Percentiles rank a stretch among this genome's conserved stretches.
Conservation (phyloP, 768 basidiomycete genomes). For the Xerocomellus chrysenteron region DNA sequence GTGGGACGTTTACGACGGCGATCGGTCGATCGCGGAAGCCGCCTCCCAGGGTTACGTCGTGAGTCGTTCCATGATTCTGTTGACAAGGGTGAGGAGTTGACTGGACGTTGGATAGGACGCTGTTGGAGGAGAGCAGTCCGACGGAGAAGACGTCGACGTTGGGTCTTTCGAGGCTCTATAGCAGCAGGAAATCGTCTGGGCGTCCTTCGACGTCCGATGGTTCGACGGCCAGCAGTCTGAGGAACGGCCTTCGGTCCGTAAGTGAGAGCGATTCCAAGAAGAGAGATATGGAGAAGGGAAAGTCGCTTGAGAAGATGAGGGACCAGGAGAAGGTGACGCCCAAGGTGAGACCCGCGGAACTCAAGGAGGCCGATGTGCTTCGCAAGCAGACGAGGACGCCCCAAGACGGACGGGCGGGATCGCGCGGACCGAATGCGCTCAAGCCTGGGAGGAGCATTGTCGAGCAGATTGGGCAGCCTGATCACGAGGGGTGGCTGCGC, state of each 20-base stretch:
- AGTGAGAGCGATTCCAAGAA: constrained; percentile 21
- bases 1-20: constrained; percentile 57
- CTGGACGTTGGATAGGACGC: constrained; percentile 21
- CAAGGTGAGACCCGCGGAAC: constrained; percentile 18
- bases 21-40: constrained; percentile 77
- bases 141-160: constrained; percentile 48
- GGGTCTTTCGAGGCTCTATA: constrained; percentile 49
- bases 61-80: constrained; percentile 30
- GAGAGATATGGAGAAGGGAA: constrained; percentile 23
- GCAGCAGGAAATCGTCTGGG: constrained; percentile 42
- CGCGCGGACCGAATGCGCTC: constrained; percentile 37
- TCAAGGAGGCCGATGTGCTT: constrained; percentile 40
- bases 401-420: constrained; percentile 21
- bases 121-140: constrained; percentile 34
- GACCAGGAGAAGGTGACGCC: constrained; percentile 22
- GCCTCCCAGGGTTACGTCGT: constrained; percentile 69
- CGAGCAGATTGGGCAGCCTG: constrained; percentile 87
- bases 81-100: not conserved
- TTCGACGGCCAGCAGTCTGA: constrained; percentile 22
- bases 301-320: constrained; percentile 18
- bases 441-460: constrained; percentile 72
- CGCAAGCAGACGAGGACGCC: constrained; percentile 54
- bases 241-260: constrained; percentile 22
- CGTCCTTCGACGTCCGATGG: constrained; percentile 45
- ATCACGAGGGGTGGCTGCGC: constrained; percentile 91